Evolutionary conservation across 2,329 filamentous ascomycete genomes (phyloP).

Genomic region (Pezicula carpinea): DNA sequence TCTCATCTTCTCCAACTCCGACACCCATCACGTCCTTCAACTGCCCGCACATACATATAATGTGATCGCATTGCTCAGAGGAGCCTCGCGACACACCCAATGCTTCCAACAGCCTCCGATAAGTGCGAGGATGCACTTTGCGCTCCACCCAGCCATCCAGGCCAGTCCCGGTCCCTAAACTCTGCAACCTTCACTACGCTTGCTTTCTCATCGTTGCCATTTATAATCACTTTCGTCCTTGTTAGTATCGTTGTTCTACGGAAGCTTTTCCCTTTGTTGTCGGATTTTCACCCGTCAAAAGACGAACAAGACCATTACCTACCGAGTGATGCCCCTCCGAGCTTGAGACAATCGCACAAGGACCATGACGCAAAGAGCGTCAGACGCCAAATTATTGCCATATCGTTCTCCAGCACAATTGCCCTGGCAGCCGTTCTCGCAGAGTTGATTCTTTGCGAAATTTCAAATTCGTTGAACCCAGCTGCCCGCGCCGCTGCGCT

Average conservation of each 20-base stretch:
- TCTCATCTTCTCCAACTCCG: background rate
- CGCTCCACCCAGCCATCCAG: slow-evolving; percentile 11
- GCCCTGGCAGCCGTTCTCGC: slow-evolving; percentile 73
- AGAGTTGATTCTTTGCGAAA: slow-evolving; percentile 79
- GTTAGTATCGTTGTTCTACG: slow-evolving; percentile 59
- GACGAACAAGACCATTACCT: slow-evolving; percentile 58
- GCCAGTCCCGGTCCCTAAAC: slow-evolving; percentile 13
- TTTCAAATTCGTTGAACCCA: slow-evolving; percentile 68
- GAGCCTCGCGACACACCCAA: slow-evolving; percentile 16
- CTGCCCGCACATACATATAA: slow-evolving; percentile 10
- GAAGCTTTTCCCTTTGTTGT: slow-evolving; percentile 69
- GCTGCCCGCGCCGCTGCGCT: slow-evolving; percentile 64
- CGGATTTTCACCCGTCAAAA: slow-evolving; percentile 43
- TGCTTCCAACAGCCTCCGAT: slow-evolving; percentile 22
- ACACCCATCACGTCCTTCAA: background rate
- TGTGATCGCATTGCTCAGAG: slow-evolving; percentile 12
- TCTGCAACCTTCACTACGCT: slow-evolving; percentile 37
- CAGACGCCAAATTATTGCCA: slow-evolving; percentile 48
- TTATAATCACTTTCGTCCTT: slow-evolving; percentile 63
- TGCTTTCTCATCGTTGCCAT: slow-evolving; percentile 61
- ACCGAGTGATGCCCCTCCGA: slow-evolving; percentile 56
- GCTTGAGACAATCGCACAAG: slow-evolving; percentile 53
- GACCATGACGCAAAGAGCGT: slow-evolving; percentile 51
- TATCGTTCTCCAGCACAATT: slow-evolving; percentile 72
- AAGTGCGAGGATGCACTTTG: slow-evolving; percentile 25